These are phyloP conservation scores for Pigoraptor vietnamica DNA, from an alignment of 78 protist species.

Conservation along the genomic window DNA sequence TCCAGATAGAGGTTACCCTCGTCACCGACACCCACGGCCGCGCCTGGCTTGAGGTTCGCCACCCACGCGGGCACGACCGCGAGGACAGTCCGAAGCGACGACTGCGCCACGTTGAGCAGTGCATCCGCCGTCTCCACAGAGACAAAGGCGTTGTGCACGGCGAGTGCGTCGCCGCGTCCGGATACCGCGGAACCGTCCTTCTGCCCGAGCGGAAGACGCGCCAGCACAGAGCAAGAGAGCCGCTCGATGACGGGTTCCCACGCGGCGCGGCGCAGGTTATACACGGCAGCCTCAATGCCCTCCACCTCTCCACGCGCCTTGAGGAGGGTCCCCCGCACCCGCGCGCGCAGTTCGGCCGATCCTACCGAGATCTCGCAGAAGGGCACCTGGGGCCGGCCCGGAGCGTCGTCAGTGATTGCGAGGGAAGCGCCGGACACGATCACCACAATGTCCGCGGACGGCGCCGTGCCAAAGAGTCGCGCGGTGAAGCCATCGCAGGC, in stretches of 20 bases:
- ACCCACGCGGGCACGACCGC: neutral
- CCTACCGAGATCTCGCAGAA: neutral
- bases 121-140: neutral
- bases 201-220: neutral
- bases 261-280: neutral
- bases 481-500: neutral
- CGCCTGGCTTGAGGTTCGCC: neutral
- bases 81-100: neutral
- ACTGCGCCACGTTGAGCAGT: neutral
- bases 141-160: neutral
- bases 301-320: neutral
- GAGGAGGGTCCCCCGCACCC: neutral
- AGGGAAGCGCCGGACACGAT: neutral
- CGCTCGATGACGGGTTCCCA: neutral
- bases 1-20: neutral
- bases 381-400: neutral
- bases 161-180: neutral
- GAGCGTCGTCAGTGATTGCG: neutral
- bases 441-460: neutral
- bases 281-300: neutral
- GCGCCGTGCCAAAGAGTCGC: neutral
- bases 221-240: neutral
- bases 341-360: neutral
- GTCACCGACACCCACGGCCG: neutral
- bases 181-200: neutral